Evolutionary conservation across 2,329 filamentous ascomycete species (phyloP).

Genomic region (Monosporascus sp.): DNA sequence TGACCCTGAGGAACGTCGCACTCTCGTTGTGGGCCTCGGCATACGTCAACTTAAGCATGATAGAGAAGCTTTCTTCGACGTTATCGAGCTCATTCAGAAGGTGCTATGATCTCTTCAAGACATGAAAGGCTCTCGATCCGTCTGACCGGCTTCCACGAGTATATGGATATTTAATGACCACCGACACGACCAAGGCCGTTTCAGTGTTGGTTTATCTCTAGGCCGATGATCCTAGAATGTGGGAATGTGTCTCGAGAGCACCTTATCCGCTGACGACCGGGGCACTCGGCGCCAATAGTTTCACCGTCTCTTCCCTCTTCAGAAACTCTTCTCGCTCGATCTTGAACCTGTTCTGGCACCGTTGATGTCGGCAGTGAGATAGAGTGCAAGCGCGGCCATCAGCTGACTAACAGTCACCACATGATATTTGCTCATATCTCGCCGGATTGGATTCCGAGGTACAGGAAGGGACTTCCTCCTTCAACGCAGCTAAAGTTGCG

Average conservation of each 20-base stretch:
- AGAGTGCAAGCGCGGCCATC: neutral
- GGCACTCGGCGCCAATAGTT: slow-evolving; percentile 19
- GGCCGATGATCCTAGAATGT: neutral
- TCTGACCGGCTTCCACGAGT: too few relatives aligned
- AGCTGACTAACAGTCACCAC: slow-evolving; percentile 35
- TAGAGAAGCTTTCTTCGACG: slow-evolving; percentile 57
- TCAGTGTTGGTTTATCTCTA: neutral
- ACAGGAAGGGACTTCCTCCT: slow-evolving; percentile 43
- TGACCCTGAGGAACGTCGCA: slow-evolving; percentile 59
- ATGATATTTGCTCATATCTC: slow-evolving; percentile 47
- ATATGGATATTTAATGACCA: too few relatives aligned
- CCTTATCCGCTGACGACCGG: slow-evolving; percentile 13
- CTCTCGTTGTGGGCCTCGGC: slow-evolving; percentile 58
- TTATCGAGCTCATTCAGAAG: slow-evolving; percentile 58
- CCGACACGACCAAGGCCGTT: neutral
- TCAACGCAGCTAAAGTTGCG: slow-evolving; percentile 48
- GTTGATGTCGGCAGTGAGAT: slow-evolving; percentile 9
- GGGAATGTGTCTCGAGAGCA: neutral
- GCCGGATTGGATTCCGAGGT: slow-evolving; percentile 39
- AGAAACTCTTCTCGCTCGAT: slow-evolving; percentile 22
- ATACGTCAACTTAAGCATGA: slow-evolving; percentile 44
- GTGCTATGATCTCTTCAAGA: slow-evolving; percentile 36
- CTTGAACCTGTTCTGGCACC: slow-evolving; percentile 30
- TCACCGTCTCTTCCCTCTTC: slow-evolving; percentile 17
- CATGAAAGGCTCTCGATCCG: neutral